Evolutionary conservation across 768 basidiomycete genomes (phyloP).

Genomic region (Trametes maxima): DNA sequence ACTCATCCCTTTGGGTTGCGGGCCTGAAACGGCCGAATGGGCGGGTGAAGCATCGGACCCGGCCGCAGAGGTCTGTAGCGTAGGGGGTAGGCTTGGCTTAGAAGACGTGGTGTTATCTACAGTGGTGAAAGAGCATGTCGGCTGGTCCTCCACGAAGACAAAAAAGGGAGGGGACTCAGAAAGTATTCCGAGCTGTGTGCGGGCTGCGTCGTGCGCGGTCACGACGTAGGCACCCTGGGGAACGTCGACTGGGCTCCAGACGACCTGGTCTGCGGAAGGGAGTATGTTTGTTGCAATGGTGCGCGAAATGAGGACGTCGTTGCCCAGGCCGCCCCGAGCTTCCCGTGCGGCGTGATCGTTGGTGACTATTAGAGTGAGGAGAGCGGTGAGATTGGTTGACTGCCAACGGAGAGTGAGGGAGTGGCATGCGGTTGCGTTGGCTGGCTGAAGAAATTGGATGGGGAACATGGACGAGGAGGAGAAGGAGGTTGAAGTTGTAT

Average conservation of each 20-base stretch:
- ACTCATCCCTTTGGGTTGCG: constrained; percentile 16
- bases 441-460: constrained; percentile 30
- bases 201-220: constrained; percentile 29
- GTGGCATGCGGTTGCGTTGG: constrained; percentile 36
- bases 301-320: constrained; percentile 23
- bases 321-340: background rate
- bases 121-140: constrained; percentile 23
- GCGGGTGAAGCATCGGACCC: too few relatives aligned
- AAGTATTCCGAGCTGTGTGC: constrained; percentile 17
- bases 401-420: constrained; percentile 33
- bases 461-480: constrained; percentile 11
- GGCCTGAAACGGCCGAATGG: background rate
- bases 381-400: constrained; percentile 16
- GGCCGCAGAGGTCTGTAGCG: too few relatives aligned
- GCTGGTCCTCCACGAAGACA: constrained; percentile 22
- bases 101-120: too few relatives aligned
- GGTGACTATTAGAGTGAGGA: constrained; percentile 30
- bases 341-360: constrained; percentile 22
- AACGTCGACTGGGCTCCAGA: constrained; percentile 38
- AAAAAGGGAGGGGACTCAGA: constrained; percentile 36
- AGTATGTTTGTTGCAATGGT: constrained; percentile 32
- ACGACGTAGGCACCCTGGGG: constrained; percentile 38
- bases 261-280: constrained; percentile 27
- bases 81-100: too few relatives aligned
- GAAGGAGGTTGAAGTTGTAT: background rate